A percentile compares a stretch with the other conserved stretches of the same genome.
Evolutionary conservation across 1,139 yeast species (phyloP).

Genomic region (Wickerhamiella pararugosa): DNA sequence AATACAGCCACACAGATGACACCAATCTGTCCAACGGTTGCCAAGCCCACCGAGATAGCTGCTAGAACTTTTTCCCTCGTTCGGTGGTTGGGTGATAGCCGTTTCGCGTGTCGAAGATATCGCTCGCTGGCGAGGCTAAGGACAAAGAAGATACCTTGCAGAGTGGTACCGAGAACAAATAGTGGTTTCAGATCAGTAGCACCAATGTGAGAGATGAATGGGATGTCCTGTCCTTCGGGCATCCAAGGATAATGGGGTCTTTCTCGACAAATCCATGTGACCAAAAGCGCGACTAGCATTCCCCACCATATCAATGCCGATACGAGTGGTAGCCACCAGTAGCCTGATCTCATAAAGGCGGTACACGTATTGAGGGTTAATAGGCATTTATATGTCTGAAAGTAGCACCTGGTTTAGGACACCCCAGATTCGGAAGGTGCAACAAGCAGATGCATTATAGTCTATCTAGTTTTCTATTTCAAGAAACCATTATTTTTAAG

Average conservation of each 20-base stretch:
- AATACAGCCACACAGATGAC: conserved; percentile 62
- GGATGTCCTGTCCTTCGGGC: conserved; percentile 34
- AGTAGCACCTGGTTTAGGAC: too few species aligned
- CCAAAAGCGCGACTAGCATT: conserved; percentile 56
- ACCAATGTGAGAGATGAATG: conserved; percentile 71
- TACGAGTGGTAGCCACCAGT: conserved; percentile 39
- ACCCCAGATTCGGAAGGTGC: too few species aligned
- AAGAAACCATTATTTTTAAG: too few species aligned
- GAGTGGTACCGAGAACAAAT: conserved; percentile 64
- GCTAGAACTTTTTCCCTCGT: conserved; percentile 37
- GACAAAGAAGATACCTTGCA: conserved; percentile 64
- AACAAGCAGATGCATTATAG: too few species aligned
- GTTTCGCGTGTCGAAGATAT: conserved; percentile 36
- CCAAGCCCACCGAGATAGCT: conserved; percentile 36
- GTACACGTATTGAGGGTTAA: too few species aligned
- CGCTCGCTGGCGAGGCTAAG: conserved; percentile 49
- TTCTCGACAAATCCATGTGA: conserved; percentile 68
- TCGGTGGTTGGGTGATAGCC: conserved; percentile 40
- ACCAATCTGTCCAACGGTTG: conserved; percentile 59
- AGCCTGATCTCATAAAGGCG: conserved; percentile 5
- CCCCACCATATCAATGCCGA: conserved; percentile 57
- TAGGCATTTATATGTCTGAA: too few species aligned
- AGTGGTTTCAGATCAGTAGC: conserved; percentile 75
- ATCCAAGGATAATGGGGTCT: conserved; percentile 50
- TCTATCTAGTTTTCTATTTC: too few species aligned